phyloP scores from a whole-genome alignment of 2,329 filamentous ascomycete species.

The Zopfia rhizophila region DNA sequence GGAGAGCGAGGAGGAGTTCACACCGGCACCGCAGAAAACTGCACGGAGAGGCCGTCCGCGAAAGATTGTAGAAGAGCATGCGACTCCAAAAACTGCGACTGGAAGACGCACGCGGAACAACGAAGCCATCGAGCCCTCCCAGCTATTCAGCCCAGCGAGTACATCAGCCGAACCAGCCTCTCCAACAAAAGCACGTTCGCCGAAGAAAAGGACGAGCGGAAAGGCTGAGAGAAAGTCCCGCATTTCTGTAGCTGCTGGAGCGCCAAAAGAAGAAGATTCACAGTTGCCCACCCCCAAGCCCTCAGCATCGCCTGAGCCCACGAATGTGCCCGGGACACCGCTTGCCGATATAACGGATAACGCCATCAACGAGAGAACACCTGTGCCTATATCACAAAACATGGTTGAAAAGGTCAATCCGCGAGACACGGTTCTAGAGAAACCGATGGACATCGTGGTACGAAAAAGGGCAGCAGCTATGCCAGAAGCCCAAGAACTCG shows the following conservation, averaged over 20 bases:
- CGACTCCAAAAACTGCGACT: conserved; percentile 57
- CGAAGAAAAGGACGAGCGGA: conserved; percentile 75
- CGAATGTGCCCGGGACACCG: conserved; percentile 58
- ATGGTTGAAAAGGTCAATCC: conserved; percentile 77
- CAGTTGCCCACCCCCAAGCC: conserved; percentile 59
- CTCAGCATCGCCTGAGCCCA: conserved; percentile 65
- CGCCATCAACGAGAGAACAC: conserved; percentile 70
- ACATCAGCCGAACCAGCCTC: conserved; percentile 62
- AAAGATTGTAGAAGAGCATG: conserved; percentile 47
- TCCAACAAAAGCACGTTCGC: conserved; percentile 65
- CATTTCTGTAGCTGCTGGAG: conserved; percentile 50
- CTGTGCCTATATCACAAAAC: conserved; percentile 33
- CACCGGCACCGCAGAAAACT: conserved; percentile 73
- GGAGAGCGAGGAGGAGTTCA: conserved; percentile 80
- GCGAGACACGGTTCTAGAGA: conserved; percentile 81
- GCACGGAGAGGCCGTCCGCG: conserved; percentile 68
- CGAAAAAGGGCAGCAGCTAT: conserved; percentile 78
- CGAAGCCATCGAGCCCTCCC: conserved; percentile 67
- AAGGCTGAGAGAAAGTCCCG: conserved; percentile 54
- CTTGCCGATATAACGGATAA: conserved; percentile 78
- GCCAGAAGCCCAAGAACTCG: conserved; percentile 74
- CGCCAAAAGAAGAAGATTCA: conserved; percentile 53
- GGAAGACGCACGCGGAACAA: conserved; percentile 59
- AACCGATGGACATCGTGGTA: conserved; percentile 92
- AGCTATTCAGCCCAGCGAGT: conserved; percentile 67